These are phyloP conservation scores for Puccinellia tenuiflora DNA, from an alignment of 176 grass and related monocot genomes.

Conservation along the genomic window DNA sequence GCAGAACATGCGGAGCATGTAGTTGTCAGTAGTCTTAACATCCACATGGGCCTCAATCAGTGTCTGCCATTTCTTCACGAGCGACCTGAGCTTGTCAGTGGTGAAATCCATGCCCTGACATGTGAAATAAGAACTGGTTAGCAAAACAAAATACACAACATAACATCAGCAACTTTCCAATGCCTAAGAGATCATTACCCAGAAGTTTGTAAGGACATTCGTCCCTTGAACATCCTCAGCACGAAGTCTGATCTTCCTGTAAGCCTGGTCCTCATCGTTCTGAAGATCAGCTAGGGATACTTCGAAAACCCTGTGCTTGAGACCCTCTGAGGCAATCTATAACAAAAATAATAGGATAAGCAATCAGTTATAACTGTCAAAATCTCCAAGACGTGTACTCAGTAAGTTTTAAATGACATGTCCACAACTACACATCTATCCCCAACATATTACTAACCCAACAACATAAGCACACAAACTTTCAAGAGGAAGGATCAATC, in stretches of 20 bases:
- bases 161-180: not conserved
- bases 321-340: conserved; percentile 87
- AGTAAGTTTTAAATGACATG: not conserved
- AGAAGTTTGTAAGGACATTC: conserved; percentile 89
- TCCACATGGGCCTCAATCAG: conserved; percentile 90
- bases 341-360: not conserved
- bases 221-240: conserved; percentile 75
- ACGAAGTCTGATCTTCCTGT: conserved; percentile 82
- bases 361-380: not conserved
- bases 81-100: conserved; percentile 65
- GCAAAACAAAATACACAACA: not conserved
- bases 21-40: conserved; percentile 84
- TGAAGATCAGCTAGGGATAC: conserved; percentile 78
- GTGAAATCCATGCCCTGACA: conserved; percentile 78
- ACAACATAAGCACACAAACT: not conserved
- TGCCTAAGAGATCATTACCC: conserved; percentile 34
- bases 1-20: conserved; percentile 77
- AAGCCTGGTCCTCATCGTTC: conserved; percentile 80
- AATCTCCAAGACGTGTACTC: not conserved
- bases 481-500: not conserved
- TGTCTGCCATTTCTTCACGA: conserved; percentile 92
- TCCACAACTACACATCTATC: not conserved
- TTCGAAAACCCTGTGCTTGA: conserved; percentile 91
- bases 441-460: not conserved
- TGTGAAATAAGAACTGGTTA: not conserved